These are phyloP conservation scores for Pseudogymnoascus sp. DNA, from an alignment of 2,329 filamentous ascomycete species.

Conservation along the genomic window DNA sequence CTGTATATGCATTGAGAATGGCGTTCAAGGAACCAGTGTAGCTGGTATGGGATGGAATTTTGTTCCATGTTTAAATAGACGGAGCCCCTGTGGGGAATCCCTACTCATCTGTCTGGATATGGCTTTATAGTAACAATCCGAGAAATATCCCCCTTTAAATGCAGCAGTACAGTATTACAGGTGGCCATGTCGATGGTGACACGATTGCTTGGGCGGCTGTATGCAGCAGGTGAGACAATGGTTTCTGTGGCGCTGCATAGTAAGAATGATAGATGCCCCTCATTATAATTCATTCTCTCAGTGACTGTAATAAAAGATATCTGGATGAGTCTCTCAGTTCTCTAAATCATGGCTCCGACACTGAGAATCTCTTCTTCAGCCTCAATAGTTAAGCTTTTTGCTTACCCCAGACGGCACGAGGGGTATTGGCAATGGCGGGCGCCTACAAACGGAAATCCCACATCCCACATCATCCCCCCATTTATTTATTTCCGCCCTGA, in stretches of 20 bases:
- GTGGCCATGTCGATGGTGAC: neutral
- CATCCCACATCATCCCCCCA: neutral
- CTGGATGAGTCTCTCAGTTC: neutral
- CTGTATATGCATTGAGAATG: neutral
- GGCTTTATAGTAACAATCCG: neutral
- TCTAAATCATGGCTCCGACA: neutral
- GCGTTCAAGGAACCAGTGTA: neutral
- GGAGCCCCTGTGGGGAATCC: neutral
- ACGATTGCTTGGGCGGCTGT: neutral
- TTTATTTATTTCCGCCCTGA: constrained; percentile 1
- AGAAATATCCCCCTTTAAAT: neutral
- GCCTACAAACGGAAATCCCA: neutral
- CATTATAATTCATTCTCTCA: neutral
- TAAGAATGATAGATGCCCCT: neutral
- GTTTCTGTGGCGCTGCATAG: neutral
- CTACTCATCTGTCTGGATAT: neutral
- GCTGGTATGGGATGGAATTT: neutral
- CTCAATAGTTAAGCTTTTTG: constrained; percentile 7
- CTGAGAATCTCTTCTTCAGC: neutral
- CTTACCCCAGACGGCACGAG: constrained; percentile 1
- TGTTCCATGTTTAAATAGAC: neutral
- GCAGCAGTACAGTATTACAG: neutral
- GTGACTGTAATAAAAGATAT: neutral
- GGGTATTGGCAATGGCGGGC: neutral
- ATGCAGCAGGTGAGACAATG: neutral